Conservation (phyloP, 768 basidiomycete species). For the Suillus placidus region DNA sequence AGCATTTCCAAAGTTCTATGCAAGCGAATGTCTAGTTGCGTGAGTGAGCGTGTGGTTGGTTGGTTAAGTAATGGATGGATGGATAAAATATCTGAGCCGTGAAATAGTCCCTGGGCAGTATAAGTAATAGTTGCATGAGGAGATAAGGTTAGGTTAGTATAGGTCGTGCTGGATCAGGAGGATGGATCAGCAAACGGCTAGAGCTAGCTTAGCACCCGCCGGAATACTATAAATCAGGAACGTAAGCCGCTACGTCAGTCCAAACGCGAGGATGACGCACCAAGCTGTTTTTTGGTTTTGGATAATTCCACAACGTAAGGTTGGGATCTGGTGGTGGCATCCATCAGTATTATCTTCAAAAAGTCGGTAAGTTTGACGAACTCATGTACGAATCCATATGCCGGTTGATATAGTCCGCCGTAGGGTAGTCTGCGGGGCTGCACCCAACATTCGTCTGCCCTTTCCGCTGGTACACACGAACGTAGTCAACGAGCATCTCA, state of each 20-base stretch:
- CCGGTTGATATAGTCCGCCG: slow-evolving; percentile 44
- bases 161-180: background rate
- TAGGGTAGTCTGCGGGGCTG: slow-evolving; percentile 50
- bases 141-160: slow-evolving; percentile 4
- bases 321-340: slow-evolving; percentile 40
- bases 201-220: slow-evolving; percentile 7
- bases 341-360: background rate
- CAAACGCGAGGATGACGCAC: slow-evolving; percentile 12
- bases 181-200: background rate
- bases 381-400: slow-evolving; percentile 62
- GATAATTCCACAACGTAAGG: slow-evolving; percentile 45
- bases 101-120: slow-evolving; percentile 7
- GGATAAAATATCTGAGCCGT: background rate
- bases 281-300: slow-evolving; percentile 41
- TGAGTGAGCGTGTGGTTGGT: background rate
- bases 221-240: slow-evolving; percentile 8
- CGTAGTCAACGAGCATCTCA: slow-evolving; percentile 57
- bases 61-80: background rate
- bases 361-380: slow-evolving; percentile 36
- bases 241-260: background rate
- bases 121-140: background rate
- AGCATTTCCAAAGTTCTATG: background rate
- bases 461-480: slow-evolving; percentile 59
- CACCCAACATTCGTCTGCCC: slow-evolving; percentile 50
- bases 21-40: slow-evolving; percentile 3